Conservation (phyloP, 1,284 basidiomycete genomes). For the Fomitopsis palustris region DNA sequence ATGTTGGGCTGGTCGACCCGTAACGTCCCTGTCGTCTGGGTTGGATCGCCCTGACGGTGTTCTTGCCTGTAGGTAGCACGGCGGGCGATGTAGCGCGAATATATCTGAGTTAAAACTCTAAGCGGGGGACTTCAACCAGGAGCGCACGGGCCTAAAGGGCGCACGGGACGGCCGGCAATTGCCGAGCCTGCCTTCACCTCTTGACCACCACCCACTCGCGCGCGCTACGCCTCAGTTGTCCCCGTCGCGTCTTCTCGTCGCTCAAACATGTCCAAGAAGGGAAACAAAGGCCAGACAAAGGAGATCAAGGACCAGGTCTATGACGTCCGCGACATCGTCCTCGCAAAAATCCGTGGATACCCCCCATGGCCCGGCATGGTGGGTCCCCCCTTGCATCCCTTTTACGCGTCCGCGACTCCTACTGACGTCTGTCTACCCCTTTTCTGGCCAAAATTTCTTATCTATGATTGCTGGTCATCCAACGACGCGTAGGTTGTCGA, state of each 20-base stretch:
- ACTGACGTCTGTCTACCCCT: conserved; percentile 8
- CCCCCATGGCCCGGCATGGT: conserved; percentile 93
- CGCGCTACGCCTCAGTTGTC: conserved; percentile 11
- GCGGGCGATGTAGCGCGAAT: not conserved
- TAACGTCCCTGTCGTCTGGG: conserved; percentile 6
- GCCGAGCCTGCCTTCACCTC: conserved; percentile 24
- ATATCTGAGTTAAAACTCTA: conserved; percentile 19
- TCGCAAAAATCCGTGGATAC: conserved; percentile 91
- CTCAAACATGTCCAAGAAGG: conserved; percentile 55
- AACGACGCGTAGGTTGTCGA: conserved; percentile 62
- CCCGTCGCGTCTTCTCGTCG: conserved; percentile 1
- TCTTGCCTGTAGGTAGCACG: conserved; percentile 4
- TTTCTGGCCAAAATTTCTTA: not conserved
- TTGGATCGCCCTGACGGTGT: conserved; percentile 8
- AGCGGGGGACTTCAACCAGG: conserved; percentile 17
- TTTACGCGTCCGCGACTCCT: conserved; percentile 14
- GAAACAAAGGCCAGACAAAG: conserved; percentile 39
- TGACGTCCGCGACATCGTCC: conserved; percentile 75
- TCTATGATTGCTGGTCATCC: conserved; percentile 2
- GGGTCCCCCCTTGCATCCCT: conserved; percentile 27
- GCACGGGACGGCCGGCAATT: conserved; percentile 19
- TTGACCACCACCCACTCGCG: conserved; percentile 22
- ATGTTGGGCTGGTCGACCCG: not conserved
- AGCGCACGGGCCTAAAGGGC: conserved; percentile 14
- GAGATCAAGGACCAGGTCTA: conserved; percentile 45